Conservation (phyloP, 768 basidiomycete genomes). For the Rubroboletus pulcherrimus region DNA sequence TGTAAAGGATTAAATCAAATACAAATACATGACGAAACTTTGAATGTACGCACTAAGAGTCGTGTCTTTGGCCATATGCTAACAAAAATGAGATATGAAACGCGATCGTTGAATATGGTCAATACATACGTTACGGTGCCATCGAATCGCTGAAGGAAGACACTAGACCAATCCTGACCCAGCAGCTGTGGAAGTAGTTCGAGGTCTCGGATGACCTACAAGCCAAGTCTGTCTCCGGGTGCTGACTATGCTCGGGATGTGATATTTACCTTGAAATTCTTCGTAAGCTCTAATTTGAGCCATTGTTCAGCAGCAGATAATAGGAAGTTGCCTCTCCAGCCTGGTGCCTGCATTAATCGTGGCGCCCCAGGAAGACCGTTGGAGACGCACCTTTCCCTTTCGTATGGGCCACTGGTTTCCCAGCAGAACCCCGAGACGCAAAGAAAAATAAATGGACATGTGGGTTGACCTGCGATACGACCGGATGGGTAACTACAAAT, state of each 20-base stretch:
- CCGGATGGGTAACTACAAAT: conserved; percentile 75
- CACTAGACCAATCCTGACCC: conserved; percentile 94
- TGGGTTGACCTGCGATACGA: conserved; percentile 91
- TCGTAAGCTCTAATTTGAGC: conserved; percentile 92
- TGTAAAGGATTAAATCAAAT: conserved; percentile 24
- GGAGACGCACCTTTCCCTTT: conserved; percentile 72
- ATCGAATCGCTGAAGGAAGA: conserved; percentile 93
- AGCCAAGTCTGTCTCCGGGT: background rate
- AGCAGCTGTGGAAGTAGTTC: conserved; percentile 91
- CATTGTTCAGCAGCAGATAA: conserved; percentile 92
- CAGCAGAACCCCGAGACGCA: conserved; percentile 82
- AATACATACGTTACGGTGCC: conserved; percentile 75
- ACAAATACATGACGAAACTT: background rate
- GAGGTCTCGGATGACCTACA: conserved; percentile 84
- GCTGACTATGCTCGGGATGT: background rate
- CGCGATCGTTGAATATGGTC: conserved; percentile 4
- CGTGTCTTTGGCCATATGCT: conserved; percentile 87
- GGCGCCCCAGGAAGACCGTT: background rate
- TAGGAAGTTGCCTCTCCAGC: conserved; percentile 94
- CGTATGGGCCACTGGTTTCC: conserved; percentile 90
- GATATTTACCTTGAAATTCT: conserved; percentile 78
- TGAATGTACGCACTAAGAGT: conserved; percentile 48
- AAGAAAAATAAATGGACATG: conserved; percentile 96
- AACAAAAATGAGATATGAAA: conserved; percentile 25
- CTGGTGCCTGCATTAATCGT: conserved; percentile 31